These are phyloP conservation scores for Onygenales sp. DNA, from an alignment of 2,329 filamentous ascomycete species.

Conservation along the genomic window DNA sequence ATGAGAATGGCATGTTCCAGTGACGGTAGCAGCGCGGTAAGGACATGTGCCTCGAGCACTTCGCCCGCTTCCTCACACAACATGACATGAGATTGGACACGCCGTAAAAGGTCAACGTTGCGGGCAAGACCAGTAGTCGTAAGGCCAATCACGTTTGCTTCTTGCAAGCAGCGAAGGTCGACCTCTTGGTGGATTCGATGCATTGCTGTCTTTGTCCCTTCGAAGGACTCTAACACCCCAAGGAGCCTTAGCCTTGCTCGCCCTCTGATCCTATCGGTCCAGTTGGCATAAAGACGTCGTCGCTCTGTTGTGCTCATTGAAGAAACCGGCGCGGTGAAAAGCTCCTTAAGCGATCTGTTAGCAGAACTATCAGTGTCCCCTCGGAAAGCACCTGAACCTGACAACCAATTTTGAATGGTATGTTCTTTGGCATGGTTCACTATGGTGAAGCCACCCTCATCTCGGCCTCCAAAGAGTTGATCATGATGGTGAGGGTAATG, in stretches of 20 bases:
- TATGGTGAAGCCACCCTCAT: neutral
- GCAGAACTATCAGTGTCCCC: neutral
- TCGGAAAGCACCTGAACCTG: no score
- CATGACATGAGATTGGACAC: constrained; percentile 31
- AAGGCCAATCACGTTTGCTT: constrained; percentile 19
- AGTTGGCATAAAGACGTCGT: neutral
- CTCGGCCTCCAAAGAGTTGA: neutral
- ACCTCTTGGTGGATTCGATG: constrained; percentile 8
- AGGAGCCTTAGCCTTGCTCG: neutral
- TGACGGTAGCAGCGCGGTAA: constrained; percentile 28
- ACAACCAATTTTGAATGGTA: neutral
- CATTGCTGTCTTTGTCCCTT: constrained; percentile 7
- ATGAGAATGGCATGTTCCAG: constrained; percentile 33
- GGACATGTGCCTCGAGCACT: constrained; percentile 52
- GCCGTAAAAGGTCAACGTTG: constrained; percentile 30
- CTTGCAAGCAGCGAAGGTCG: constrained; percentile 13
- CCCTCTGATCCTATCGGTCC: neutral
- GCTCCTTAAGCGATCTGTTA: neutral
- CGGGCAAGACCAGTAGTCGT: constrained; percentile 22
- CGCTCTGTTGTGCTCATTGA: neutral
- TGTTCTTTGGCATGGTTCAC: neutral
- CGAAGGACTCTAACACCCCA: neutral
- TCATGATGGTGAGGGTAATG: neutral
- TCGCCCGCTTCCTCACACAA: constrained; percentile 62
- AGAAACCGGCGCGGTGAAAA: neutral